Percentiles rank a stretch among this genome's conserved stretches.
phyloP scores from a whole-genome alignment of 2,329 filamentous ascomycete genomes.

The Exophiala sp. region DNA sequence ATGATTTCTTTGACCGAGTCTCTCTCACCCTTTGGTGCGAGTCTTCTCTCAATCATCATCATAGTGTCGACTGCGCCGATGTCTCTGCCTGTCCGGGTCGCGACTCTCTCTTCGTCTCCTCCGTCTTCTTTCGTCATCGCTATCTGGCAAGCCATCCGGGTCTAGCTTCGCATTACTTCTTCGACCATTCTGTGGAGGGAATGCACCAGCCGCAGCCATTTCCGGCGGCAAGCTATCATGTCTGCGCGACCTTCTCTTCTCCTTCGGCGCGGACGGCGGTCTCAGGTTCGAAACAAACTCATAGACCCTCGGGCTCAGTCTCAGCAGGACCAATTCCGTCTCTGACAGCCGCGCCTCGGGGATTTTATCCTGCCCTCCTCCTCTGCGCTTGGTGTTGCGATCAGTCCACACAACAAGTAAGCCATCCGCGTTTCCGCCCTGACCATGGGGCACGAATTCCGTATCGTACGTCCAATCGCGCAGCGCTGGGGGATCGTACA shows the following conservation, averaged over 20 bases:
- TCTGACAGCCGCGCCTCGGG: conserved; percentile 26
- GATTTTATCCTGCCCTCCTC: conserved; percentile 26
- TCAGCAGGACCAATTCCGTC: conserved; percentile 27
- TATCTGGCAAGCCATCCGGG: conserved; percentile 7
- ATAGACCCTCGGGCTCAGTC: conserved; percentile 21
- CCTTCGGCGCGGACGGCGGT: conserved; percentile 8
- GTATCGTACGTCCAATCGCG: conserved; percentile 29
- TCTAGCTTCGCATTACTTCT: conserved; percentile 1
- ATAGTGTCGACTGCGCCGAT: conserved; percentile 15
- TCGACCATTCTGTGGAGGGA: neutral
- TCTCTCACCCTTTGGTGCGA: neutral
- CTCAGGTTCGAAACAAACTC: conserved; percentile 22
- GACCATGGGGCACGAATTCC: conserved; percentile 15
- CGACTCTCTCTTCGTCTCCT: conserved; percentile 11
- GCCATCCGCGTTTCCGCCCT: conserved; percentile 22
- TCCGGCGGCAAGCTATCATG: conserved; percentile 10
- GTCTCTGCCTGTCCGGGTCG: conserved; percentile 13
- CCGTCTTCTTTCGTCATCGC: conserved; percentile 2
- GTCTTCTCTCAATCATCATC: conserved; percentile 10
- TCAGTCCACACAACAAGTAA: conserved; percentile 28
- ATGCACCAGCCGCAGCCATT: neutral
- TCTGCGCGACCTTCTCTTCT: conserved; percentile 20
- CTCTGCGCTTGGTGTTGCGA: conserved; percentile 14
- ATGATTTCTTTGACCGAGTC: too few species aligned
- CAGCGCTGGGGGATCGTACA: conserved; percentile 26